Percentiles rank a stretch among this genome's conserved stretches.
These are phyloP conservation scores for Globisporangium carolinianum DNA, from an alignment of 352 stramenopile species.

Conservation along the genomic window DNA sequence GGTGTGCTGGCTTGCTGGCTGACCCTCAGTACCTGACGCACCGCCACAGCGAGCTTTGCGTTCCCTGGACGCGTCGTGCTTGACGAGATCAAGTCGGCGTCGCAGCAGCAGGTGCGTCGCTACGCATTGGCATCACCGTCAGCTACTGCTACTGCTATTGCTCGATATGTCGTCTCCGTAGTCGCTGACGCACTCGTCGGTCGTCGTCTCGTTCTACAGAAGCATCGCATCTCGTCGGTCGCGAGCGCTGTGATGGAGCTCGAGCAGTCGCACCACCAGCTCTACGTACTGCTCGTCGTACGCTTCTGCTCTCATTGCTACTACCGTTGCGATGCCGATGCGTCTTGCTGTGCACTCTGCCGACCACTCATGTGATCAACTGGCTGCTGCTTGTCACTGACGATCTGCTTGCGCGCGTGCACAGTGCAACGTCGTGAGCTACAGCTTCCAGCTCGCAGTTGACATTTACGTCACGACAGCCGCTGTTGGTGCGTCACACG, in stretches of 20 bases:
- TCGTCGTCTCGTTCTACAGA: slow-evolving; percentile 4
- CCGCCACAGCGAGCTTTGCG: slow-evolving; percentile 42
- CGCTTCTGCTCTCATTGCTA: slow-evolving; percentile 3
- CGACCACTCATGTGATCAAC: neutral
- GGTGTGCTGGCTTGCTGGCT: too few species aligned
- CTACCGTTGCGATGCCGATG: too few species aligned
- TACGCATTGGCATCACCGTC: too few species aligned
- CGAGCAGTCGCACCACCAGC: slow-evolving; percentile 60
- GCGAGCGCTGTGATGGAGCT: slow-evolving; percentile 34
- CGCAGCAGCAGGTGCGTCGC: slow-evolving; percentile 36
- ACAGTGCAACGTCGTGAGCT: slow-evolving; percentile 64
- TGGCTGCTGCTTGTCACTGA: neutral
- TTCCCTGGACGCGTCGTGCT: slow-evolving; percentile 50
- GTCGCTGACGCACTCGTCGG: neutral
- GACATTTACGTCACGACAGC: slow-evolving; percentile 60
- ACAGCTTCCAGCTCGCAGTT: slow-evolving; percentile 42
- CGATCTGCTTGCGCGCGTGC: neutral
- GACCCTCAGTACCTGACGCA: too few species aligned
- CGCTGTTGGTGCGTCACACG: slow-evolving; percentile 23
- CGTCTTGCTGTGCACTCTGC: neutral
- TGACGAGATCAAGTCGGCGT: slow-evolving; percentile 49
- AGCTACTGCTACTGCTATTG: neutral
- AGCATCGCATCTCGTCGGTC: slow-evolving; percentile 28
- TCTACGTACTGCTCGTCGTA: slow-evolving; percentile 64
- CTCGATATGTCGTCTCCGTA: neutral